Percentiles rank a stretch among this genome's conserved stretches.
Conservation (phyloP, 2,329 filamentous ascomycete species). For the Aspergillus thermomutatus region DNA sequence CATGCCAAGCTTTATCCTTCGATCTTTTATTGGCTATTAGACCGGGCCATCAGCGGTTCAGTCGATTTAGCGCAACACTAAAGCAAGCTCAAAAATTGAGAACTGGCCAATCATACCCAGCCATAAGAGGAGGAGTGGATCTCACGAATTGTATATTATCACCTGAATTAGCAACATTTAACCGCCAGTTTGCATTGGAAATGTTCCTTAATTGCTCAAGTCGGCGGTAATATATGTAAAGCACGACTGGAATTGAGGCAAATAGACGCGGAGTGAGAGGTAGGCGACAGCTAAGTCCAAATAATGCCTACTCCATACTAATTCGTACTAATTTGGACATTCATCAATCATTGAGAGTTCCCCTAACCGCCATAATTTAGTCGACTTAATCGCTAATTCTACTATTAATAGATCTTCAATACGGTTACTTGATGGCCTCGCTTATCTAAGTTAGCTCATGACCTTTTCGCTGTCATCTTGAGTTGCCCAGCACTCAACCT, state of each 20-base stretch:
- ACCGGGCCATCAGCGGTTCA: not conserved
- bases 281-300: no score
- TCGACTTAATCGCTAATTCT: not conserved
- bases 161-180: slow-evolving; percentile 15
- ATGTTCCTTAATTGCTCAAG: not conserved
- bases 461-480: no score
- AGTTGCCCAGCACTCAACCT: no score
- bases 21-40: not conserved
- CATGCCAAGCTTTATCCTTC: not conserved
- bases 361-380: not conserved
- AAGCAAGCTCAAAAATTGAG: no score
- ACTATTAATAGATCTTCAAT: slow-evolving; percentile 9
- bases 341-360: no score
- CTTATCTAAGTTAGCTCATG: no score
- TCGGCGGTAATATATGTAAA: not conserved
- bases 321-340: no score
- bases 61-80: no score
- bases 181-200: slow-evolving; percentile 8
- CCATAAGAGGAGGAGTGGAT: slow-evolving; percentile 1
- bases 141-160: not conserved
- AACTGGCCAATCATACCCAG: no score
- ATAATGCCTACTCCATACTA: no score
- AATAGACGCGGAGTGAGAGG: not conserved
- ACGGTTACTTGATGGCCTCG: not conserved
- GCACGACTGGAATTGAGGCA: not conserved